These are phyloP conservation scores for Nectriaceae sp. DNA, from an alignment of 2,329 filamentous ascomycete species.

Conservation along the genomic window DNA sequence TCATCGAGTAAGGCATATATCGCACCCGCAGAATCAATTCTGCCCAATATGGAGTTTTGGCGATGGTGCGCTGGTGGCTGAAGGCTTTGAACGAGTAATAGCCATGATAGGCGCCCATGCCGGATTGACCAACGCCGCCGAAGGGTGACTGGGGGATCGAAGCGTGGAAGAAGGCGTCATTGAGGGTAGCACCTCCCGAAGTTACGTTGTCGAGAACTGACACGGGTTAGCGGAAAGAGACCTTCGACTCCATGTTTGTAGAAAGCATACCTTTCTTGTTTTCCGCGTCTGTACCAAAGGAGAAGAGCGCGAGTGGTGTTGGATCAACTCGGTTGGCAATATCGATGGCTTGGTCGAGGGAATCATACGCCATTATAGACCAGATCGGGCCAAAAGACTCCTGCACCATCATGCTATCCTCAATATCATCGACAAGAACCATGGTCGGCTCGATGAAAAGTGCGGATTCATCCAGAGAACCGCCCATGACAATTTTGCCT, in stretches of 20 bases:
- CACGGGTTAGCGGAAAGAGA: slow-evolving; percentile 30
- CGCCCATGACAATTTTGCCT: slow-evolving; percentile 86
- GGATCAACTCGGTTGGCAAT: slow-evolving; percentile 79
- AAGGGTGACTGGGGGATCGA: slow-evolving; percentile 45
- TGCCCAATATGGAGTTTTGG: slow-evolving; percentile 39
- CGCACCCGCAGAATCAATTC: slow-evolving; percentile 62
- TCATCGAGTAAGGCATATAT: slow-evolving; percentile 62
- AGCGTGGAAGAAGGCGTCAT: slow-evolving; percentile 49
- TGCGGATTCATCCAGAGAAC: slow-evolving; percentile 75
- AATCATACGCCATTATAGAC: slow-evolving; percentile 74
- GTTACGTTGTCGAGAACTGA: slow-evolving; percentile 40
- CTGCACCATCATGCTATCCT: slow-evolving; percentile 76
- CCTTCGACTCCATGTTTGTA: neutral
- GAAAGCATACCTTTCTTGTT: slow-evolving; percentile 65
- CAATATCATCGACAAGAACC: slow-evolving; percentile 73
- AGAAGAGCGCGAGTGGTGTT: slow-evolving; percentile 81
- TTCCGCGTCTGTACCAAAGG: slow-evolving; percentile 81
- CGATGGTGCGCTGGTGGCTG: slow-evolving; percentile 41
- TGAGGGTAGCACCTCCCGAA: slow-evolving; percentile 54
- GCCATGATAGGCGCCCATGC: slow-evolving; percentile 51
- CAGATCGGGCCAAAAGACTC: slow-evolving; percentile 96
- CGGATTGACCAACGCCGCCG: slow-evolving; percentile 52
- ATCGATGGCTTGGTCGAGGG: slow-evolving; percentile 82
- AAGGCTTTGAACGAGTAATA: slow-evolving; percentile 48
- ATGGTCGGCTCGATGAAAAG: slow-evolving; percentile 90